These are phyloP conservation scores for Alternaria viburni DNA, from an alignment of 2,329 filamentous ascomycete genomes.

Conservation along the genomic window DNA sequence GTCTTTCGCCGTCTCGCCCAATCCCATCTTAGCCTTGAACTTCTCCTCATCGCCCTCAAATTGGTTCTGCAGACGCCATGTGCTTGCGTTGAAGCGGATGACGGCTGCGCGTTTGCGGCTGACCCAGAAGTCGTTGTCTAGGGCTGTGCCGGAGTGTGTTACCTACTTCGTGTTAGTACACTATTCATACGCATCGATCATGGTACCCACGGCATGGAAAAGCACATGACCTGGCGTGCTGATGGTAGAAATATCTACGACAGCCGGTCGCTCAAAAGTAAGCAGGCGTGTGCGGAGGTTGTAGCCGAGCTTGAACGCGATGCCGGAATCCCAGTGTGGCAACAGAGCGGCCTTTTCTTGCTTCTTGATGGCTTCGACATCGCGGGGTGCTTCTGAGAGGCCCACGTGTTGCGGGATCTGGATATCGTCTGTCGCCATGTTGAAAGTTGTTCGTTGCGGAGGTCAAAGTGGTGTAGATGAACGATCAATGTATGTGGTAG, in stretches of 20 bases:
- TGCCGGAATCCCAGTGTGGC: slow-evolving; percentile 63
- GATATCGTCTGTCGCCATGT: slow-evolving; percentile 16
- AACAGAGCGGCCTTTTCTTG: slow-evolving; percentile 50
- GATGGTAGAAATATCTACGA: slow-evolving; percentile 67
- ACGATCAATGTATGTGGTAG: neutral
- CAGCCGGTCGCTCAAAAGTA: slow-evolving; percentile 58
- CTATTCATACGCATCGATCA: neutral
- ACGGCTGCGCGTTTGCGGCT: slow-evolving; percentile 75
- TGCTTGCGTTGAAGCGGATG: slow-evolving; percentile 70
- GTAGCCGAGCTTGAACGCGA: slow-evolving; percentile 68
- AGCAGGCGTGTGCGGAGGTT: slow-evolving; percentile 67
- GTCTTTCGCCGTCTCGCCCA: slow-evolving; percentile 58
- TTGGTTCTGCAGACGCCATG: slow-evolving; percentile 74
- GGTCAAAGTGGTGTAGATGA: neutral
- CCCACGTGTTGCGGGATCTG: slow-evolving; percentile 29
- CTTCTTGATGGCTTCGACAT: slow-evolving; percentile 45
- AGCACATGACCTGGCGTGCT: slow-evolving; percentile 63
- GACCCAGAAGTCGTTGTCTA: slow-evolving; percentile 72
- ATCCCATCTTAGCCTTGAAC: slow-evolving; percentile 70
- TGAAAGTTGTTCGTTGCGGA: neutral
- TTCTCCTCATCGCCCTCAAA: slow-evolving; percentile 65
- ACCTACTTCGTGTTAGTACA: neutral
- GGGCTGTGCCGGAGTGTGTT: slow-evolving; percentile 68
- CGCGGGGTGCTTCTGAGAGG: slow-evolving; percentile 34
- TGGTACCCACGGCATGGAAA: slow-evolving; percentile 66